Evolutionary conservation across 192 early-diverging fungal species (phyloP).

Genomic region (Rhizoclosmatium sp.): DNA sequence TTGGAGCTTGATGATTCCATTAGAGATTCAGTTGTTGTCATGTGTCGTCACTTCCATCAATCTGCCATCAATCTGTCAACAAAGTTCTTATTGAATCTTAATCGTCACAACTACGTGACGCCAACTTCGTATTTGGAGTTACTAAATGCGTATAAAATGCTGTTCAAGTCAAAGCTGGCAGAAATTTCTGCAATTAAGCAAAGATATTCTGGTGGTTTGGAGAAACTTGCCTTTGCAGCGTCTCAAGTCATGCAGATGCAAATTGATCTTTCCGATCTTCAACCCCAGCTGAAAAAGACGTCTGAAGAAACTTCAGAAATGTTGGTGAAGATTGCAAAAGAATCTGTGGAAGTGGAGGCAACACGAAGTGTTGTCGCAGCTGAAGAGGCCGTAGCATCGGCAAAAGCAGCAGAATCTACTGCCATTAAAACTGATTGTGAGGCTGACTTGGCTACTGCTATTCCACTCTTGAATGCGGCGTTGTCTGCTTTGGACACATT

Average conservation of each 20-base stretch:
- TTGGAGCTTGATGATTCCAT: slow-evolving; percentile 51
- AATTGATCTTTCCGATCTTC: slow-evolving; percentile 59
- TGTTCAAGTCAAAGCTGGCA: slow-evolving; percentile 55
- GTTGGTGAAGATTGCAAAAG: slow-evolving; percentile 66
- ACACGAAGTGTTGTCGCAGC: slow-evolving; percentile 64
- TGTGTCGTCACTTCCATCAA: slow-evolving; percentile 67
- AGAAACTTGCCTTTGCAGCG: slow-evolving; percentile 67
- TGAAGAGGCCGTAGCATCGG: slow-evolving; percentile 64
- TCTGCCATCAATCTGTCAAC: slow-evolving; percentile 58
- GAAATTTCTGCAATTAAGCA: slow-evolving; percentile 57
- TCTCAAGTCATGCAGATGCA: slow-evolving; percentile 68
- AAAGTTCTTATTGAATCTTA: slow-evolving; percentile 56
- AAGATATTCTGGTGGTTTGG: slow-evolving; percentile 63
- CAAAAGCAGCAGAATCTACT: slow-evolving; percentile 60
- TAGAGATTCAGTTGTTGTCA: slow-evolving; percentile 48
- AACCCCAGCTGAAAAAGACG: slow-evolving; percentile 66
- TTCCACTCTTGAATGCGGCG: slow-evolving; percentile 66
- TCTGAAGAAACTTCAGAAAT: slow-evolving; percentile 69
- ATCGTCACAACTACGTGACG: slow-evolving; percentile 68
- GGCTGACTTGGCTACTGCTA: slow-evolving; percentile 63
- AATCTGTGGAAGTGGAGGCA: slow-evolving; percentile 66
- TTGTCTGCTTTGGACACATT: slow-evolving; percentile 65
- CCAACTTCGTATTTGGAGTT: slow-evolving; percentile 68
- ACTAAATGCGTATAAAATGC: slow-evolving; percentile 60
- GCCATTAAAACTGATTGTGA: slow-evolving; percentile 70